Evolutionary conservation across 805 yeast genomes (phyloP).

Genomic region (Candida xyloterini): DNA sequence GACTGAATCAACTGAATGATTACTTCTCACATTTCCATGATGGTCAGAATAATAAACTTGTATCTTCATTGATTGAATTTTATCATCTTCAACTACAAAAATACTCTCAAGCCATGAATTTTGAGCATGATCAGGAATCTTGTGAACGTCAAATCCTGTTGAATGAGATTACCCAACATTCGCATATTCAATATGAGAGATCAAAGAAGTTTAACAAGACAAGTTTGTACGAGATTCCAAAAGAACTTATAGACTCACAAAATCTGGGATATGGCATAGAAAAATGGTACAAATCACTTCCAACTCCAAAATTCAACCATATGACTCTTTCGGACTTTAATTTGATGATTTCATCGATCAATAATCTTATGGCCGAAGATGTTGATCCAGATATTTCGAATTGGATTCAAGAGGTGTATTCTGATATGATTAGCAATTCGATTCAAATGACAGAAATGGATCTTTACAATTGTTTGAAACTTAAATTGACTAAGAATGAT

Average conservation of each 20-base stretch:
- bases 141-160: slow-evolving; percentile 1
- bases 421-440: slow-evolving; percentile 1
- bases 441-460: slow-evolving; percentile 15
- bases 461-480: slow-evolving; percentile 10
- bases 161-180: slow-evolving; percentile 6
- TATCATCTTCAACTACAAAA: neutral
- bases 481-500: neutral
- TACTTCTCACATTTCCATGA: slow-evolving; percentile 2
- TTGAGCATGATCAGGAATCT: neutral
- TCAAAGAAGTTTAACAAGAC: neutral
- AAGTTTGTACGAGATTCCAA: neutral
- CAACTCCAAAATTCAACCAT: neutral
- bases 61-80: neutral
- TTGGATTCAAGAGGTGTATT: slow-evolving; percentile 13
- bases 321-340: neutral
- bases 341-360: neutral
- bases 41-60: neutral
- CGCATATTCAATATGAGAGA: slow-evolving; percentile 1
- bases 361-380: neutral
- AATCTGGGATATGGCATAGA: neutral
- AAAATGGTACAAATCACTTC: slow-evolving; percentile 4
- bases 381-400: neutral
- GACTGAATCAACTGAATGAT: slow-evolving; percentile 1
- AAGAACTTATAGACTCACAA: neutral
- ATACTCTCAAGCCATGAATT: neutral